phyloP scores from a whole-genome alignment of 225 moss, liverwort and hornwort genomes.

The Polytrichum commune region DNA sequence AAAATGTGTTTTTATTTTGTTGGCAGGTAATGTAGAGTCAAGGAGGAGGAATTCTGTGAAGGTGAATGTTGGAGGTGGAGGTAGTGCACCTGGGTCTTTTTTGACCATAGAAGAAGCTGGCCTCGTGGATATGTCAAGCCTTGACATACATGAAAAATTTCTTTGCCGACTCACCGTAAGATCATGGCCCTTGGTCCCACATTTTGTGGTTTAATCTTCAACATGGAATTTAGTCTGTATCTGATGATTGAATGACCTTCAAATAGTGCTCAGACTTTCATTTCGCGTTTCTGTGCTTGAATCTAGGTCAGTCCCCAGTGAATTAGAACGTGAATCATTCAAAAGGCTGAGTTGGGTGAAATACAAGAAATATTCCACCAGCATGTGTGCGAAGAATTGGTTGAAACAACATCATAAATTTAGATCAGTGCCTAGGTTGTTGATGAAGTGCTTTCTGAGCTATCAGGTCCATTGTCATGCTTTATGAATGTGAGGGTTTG shows the following conservation, averaged over 20 bases:
- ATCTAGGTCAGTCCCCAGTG: too few relatives aligned
- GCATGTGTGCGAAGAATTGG: too few relatives aligned
- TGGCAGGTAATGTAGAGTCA: neutral
- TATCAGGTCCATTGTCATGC: neutral
- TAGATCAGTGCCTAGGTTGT: too few relatives aligned
- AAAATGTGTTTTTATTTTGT: neutral
- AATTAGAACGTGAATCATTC: too few relatives aligned
- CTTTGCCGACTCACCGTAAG: slow-evolving; percentile 79
- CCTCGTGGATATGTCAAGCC: slow-evolving; percentile 73
- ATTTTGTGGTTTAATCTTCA: neutral
- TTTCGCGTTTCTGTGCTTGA: too few relatives aligned
- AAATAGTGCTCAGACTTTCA: too few relatives aligned
- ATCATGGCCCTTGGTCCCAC: neutral
- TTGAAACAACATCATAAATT: too few relatives aligned
- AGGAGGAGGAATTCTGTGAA: neutral
- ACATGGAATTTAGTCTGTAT: too few relatives aligned
- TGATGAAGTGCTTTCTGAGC: neutral
- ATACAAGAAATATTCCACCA: too few relatives aligned
- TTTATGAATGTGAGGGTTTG: neutral
- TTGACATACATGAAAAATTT: slow-evolving; percentile 95
- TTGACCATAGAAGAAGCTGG: slow-evolving; percentile 83
- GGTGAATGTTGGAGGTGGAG: slow-evolving; percentile 20
- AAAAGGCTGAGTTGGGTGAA: too few relatives aligned
- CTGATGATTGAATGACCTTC: too few relatives aligned
- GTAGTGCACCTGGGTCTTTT: slow-evolving; percentile 55